Evolutionary conservation across 2,329 filamentous ascomycete species (phyloP).

Genomic region (Ophiostoma sp.): DNA sequence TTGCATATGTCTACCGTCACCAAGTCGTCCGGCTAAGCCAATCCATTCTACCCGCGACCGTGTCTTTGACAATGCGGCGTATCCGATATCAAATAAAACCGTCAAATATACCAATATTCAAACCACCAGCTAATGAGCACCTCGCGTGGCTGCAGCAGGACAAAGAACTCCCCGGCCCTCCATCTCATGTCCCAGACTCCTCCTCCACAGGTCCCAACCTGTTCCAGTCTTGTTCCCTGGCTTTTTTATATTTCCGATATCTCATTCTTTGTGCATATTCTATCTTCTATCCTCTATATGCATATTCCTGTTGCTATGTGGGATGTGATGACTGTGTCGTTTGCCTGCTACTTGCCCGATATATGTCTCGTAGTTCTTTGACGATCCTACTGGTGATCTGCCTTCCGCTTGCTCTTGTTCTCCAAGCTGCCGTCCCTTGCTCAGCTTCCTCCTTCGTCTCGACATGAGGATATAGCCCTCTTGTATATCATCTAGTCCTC

Average conservation of each 20-base stretch:
- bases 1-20: background rate
- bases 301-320: background rate
- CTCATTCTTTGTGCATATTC: background rate
- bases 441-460: background rate
- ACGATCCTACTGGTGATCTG: slow-evolving; percentile 3
- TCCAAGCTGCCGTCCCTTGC: background rate
- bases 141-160: background rate
- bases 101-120: background rate
- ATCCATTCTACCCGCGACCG: no score
- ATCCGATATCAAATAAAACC: background rate
- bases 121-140: background rate
- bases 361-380: background rate
- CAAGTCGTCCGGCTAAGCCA: background rate
- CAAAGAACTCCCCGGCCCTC: background rate
- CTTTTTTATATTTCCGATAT: background rate
- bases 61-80: background rate
- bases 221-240: background rate
- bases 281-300: background rate
- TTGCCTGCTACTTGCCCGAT: slow-evolving; percentile 1
- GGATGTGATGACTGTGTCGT: background rate
- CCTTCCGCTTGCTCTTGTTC: background rate
- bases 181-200: background rate
- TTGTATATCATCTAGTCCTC: background rate
- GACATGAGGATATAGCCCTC: background rate
- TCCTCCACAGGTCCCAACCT: no score